Conservation (phyloP, 768 basidiomycete genomes). For the Psilocybe azurescens region DNA sequence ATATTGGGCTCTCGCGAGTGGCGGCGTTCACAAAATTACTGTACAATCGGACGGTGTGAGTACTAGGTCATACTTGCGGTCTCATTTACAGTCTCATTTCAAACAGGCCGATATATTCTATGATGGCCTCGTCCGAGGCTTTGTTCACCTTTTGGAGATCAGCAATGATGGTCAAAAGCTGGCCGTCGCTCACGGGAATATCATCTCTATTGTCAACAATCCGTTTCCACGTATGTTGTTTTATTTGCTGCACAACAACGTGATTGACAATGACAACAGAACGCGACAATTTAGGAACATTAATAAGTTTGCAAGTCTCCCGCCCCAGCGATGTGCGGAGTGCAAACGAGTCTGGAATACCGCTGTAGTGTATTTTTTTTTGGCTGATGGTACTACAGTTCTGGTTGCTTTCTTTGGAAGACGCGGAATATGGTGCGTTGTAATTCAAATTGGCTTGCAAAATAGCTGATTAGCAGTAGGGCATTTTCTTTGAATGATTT, state of each 20-base stretch:
- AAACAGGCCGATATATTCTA: not conserved
- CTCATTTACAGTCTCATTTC: not conserved
- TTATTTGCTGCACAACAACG: not conserved
- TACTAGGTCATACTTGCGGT: not conserved
- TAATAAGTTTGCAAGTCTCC: not conserved
- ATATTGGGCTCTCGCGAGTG: conserved; percentile 3
- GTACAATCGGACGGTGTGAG: not conserved
- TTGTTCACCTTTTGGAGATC: not conserved
- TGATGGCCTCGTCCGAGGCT: conserved; percentile 1
- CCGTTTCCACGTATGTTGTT: conserved; percentile 7
- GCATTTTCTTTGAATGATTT: not conserved
- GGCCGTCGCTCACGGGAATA: not conserved
- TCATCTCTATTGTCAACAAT: not conserved
- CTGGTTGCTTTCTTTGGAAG: not conserved
- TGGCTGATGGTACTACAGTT: not conserved
- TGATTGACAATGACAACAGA: not conserved
- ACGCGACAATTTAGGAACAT: not conserved
- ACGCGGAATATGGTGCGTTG: not conserved
- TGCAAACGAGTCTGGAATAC: not conserved
- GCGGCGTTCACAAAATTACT: conserved; percentile 1
- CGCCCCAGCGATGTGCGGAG: not conserved
- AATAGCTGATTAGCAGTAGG: too few relatives aligned
- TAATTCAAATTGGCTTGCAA: too few relatives aligned
- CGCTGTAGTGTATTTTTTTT: not conserved
- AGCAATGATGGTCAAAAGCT: not conserved